Base-by-base conservation (phyloP, 2,329 filamentous ascomycete genomes). In the Aspergillus ochraceus region DNA sequence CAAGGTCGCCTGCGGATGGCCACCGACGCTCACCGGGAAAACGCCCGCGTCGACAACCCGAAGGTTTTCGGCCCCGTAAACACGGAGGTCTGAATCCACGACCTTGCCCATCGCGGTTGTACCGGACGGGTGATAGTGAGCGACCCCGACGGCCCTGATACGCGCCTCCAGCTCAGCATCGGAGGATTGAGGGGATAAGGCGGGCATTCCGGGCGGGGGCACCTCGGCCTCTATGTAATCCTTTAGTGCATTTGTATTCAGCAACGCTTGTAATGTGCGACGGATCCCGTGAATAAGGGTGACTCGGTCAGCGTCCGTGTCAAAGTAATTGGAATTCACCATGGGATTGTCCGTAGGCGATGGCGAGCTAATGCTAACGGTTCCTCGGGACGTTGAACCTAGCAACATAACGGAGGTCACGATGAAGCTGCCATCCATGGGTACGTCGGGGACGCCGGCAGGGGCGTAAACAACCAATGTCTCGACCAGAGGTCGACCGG, bases 371-470 rank as follows among this genome's bases (percentile, higher is more conserved):
- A 61, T 49, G 20, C 49, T 66, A 32, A 63, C 61, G 29, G 24
- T 49, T 1, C 54, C 57, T 32, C 55, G 30, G 6, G 63, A 61
- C 0, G 61, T 63, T 10, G 59, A 46, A 4, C 50, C 22, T 20
- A 63, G 42, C 30, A 54, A 52, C 24, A 63, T 46, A 5, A 59
- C 55, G 10, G 52, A 42, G 2, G 57, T 63, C 45, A 36, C 58
- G 19, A 65, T 57, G 49, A 61, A 57, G 9, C 51, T 60, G 8
- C 61, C 59, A 22, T 64, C 58, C 5, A 46, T 20, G 9, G 52
- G 52, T 2, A 58, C 17, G 9, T 39, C 46, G 5, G 54, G 54
- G 20, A n/a, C 19, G 46, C 46, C 24, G 46, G 20, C 46, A 49
- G 46, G 20, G 11, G 46, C 46, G 14, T 49, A 49, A 26, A 49